Base-by-base conservation (phyloP, 1,284 basidiomycete genomes). In the Kalmanozyma brasiliensis region DNA sequence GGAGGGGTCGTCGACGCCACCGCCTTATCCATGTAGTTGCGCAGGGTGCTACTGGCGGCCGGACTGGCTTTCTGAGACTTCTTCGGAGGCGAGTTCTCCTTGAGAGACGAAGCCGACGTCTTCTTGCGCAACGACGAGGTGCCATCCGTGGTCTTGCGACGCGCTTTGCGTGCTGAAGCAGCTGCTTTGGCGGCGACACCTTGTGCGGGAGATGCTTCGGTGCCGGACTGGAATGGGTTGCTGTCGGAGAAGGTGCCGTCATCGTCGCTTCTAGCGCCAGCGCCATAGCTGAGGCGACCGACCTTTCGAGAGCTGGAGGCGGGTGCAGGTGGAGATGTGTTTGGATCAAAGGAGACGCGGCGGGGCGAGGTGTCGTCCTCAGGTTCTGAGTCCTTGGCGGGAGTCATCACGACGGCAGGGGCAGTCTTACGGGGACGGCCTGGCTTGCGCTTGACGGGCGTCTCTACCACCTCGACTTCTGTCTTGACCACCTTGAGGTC, bases 141-240 rank as follows among this genome's bases (percentile, higher is more conserved):
- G 17, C 47, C 68, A 9, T 66, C 62, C 29, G 58, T 59, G 1
- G 68, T 66, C 48, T 65, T 66, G 24, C 68, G 63, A 8, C 62
- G 53, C 10, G 55, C 38, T 10, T 49, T 58, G n/a, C 57, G 24
- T 8, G 60, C 52, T 8, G 61, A 58, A 37, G 57, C 70, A 30
- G 65, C 62, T 19, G 58, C 58, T 30, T 52, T 70, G 26, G 61
- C 62, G 19, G 68, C 68, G 14, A 52, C 11, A 5, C 58, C 62
- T 17, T 47, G 20, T 17, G 51, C 56, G 0, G 82, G 82, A 8
- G 82, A 82, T 13, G 83, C 82, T 33, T 84, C 84, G 38, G 83
- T 82, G 17, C 84, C 85, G 24, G 82, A 83, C 68, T 86, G 86
- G 74, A 86, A 86, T 1, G 86, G 85, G 73, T 86, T 87, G 72